Evolutionary conservation across 306 rosid species (phyloP), one percentile per base, ranked within the genome.

Genomic region (Castanea mollissima): DNA sequence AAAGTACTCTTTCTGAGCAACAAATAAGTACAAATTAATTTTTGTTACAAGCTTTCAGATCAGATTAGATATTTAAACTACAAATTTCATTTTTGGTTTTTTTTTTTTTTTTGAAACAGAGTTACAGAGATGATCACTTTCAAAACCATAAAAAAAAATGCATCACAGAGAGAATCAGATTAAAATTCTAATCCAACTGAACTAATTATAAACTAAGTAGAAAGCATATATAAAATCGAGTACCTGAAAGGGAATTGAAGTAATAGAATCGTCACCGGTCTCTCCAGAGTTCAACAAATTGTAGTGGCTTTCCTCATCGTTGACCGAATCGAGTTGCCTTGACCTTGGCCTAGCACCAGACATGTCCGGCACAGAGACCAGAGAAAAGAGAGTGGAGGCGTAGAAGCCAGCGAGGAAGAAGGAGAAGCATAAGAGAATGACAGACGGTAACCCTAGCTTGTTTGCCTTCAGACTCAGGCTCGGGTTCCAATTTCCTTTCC

Each of bases 161-260:
- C 76, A n/a, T 69, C 80, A 21, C 11, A 32, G 58, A 71, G 31
- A 46, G 38, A 77, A 70, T 41, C 64, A 1, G 11, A 76, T 14
- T 29, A 80, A 74, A 74, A 74, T 21, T 72, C 73, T 12, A 31
- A 86, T 57, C 75, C 13, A 79, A 52, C 21, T 32, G 62, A 79
- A 15, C 54, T 67, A 65, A 29, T 71, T 3, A 6, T 51, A 69
- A n/a, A 38, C 20, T 60, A 69, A 63, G 8, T 41, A 8, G 46
- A 41, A 41, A 41, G 15, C 6, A 35, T 35, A 35, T 35, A 49
- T 49, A 29, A 73, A 84, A 82, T 74, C 16, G 58, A 76, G 60
- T 55, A 94, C 99, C 99, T 95, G 97, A 74, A 89, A 95, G 46
- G 98, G 94, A 85, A 95, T 91, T 55, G 86, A 80, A n/a, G 94